Conservation (phyloP, 805 yeast genomes). For the Lipomyces japonicus region DNA sequence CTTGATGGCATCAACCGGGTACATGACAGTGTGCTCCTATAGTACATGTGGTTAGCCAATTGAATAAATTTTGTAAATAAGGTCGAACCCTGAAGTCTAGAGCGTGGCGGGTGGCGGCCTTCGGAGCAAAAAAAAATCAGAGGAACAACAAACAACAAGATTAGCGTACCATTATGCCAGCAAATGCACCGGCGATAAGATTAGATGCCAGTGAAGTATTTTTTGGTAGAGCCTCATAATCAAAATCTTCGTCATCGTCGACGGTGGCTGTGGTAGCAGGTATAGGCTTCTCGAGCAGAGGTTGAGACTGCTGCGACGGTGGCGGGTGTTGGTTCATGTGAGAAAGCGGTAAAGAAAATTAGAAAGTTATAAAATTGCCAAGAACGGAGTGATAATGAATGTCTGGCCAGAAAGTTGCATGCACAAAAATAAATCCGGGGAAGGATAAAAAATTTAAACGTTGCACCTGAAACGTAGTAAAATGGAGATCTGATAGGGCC, state of each 20-base stretch:
- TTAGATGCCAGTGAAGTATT: conserved; percentile 79
- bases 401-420: no score
- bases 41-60: no score
- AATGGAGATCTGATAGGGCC: no score
- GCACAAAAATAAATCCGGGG: no score
- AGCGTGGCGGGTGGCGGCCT: not conserved
- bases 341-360: not conserved
- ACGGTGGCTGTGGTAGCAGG: not conserved
- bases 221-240: conserved; percentile 88
- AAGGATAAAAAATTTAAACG: no score
- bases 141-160: not conserved
- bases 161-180: conserved; percentile 73
- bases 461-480: no score
- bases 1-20: conserved; percentile 91
- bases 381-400: not conserved
- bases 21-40: conserved; percentile 88
- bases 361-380: not conserved
- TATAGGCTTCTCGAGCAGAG: no score
- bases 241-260: conserved; percentile 42
- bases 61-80: not conserved
- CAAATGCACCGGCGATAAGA: conserved; percentile 90
- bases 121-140: not conserved
- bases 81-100: not conserved
- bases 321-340: not conserved
- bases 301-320: no score